Evolutionary conservation across 805 yeast genomes (phyloP).

Genomic region (Monosporozyma unispora): DNA sequence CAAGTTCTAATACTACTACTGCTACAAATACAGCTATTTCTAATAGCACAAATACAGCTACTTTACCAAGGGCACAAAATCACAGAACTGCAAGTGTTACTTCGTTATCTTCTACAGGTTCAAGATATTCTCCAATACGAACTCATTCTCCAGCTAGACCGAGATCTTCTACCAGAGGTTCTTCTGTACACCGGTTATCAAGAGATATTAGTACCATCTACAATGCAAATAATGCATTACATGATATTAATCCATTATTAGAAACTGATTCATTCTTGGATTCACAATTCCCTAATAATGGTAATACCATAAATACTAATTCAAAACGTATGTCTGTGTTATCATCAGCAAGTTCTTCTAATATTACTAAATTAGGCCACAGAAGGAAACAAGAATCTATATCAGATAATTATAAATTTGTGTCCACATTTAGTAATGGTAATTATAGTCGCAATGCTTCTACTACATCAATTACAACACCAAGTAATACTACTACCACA

Average conservation of each 20-base stretch:
- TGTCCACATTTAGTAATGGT: not conserved
- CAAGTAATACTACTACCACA: not conserved
- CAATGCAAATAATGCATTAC: conserved; percentile 12
- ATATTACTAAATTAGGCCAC: conserved; percentile 12
- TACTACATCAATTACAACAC: not conserved
- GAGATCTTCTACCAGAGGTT: conserved; percentile 22
- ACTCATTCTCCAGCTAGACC: conserved; percentile 26
- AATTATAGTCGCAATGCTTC: not conserved
- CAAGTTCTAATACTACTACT: not conserved
- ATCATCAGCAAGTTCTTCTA: conserved; percentile 2
- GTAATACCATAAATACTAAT: not conserved
- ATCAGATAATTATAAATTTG: conserved; percentile 15
- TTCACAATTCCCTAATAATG: conserved; percentile 9
- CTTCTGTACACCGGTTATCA: conserved; percentile 21
- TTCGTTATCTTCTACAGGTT: conserved; percentile 19
- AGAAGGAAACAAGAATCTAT: conserved; percentile 28
- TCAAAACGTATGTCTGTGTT: not conserved
- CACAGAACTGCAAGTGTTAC: conserved; percentile 18
- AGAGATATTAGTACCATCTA: conserved; percentile 20
- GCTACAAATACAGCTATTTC: not conserved
- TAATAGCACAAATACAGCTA: conserved; percentile 6
- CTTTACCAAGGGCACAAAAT: conserved; percentile 1
- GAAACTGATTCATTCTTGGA: conserved; percentile 16
- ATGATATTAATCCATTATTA: conserved; percentile 2
- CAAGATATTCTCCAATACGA: conserved; percentile 25